phyloP scores from a whole-genome alignment of 805 yeast species.

The Zygotorulaspora chibaensis region DNA sequence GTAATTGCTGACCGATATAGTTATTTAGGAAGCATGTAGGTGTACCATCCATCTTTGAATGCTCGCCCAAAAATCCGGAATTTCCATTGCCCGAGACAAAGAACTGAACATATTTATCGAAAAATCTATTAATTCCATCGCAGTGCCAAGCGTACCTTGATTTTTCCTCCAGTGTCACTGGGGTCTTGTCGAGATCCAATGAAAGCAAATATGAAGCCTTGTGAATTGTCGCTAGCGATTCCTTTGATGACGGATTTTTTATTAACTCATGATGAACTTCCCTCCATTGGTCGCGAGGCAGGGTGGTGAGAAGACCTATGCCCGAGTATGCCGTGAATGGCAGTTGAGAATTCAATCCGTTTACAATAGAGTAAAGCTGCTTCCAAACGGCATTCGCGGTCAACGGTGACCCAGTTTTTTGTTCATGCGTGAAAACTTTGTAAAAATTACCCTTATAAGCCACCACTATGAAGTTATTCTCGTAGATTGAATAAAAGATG shows the following conservation, averaged over 20 bases:
- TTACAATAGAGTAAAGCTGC: slow-evolving; percentile 55
- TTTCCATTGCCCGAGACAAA: slow-evolving; percentile 76
- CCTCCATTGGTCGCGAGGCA: slow-evolving; percentile 82
- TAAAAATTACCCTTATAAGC: slow-evolving; percentile 74
- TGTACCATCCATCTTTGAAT: slow-evolving; percentile 97
- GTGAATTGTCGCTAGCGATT: slow-evolving; percentile 62
- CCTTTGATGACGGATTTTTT: slow-evolving; percentile 56
- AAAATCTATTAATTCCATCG: slow-evolving; percentile 85
- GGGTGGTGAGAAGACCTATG: slow-evolving; percentile 74
- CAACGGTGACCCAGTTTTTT: slow-evolving; percentile 39
- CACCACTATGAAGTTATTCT: slow-evolving; percentile 66
- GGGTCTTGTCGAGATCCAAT: slow-evolving; percentile 59
- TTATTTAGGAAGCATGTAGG: slow-evolving; percentile 88
- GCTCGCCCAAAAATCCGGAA: slow-evolving; percentile 94
- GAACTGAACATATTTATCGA: slow-evolving; percentile 87
- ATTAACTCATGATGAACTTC: slow-evolving; percentile 53
- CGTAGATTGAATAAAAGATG: slow-evolving; percentile 42
- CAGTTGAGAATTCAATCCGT: slow-evolving; percentile 28
- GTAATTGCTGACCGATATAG: slow-evolving; percentile 55
- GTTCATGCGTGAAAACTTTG: slow-evolving; percentile 61
- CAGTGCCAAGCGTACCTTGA: slow-evolving; percentile 92
- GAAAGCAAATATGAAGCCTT: slow-evolving; percentile 77
- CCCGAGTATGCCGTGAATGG: slow-evolving; percentile 37
- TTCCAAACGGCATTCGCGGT: slow-evolving; percentile 47
- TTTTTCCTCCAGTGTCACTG: slow-evolving; percentile 76